Evolutionary conservation across 2,329 filamentous ascomycete species (phyloP).

Genomic region (Xylaria sp.): DNA sequence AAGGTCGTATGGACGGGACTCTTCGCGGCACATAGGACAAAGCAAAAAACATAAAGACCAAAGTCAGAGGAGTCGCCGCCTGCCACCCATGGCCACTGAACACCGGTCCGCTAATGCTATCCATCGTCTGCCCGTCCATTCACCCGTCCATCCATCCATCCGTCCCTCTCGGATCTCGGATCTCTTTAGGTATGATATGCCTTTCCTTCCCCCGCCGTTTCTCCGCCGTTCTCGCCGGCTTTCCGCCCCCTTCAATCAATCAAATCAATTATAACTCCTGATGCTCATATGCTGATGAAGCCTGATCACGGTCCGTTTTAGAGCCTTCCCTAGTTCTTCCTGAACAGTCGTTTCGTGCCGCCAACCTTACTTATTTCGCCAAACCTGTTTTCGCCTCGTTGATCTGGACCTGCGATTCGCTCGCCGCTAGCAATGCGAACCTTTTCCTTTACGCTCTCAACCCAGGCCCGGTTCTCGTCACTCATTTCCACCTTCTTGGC

Average conservation of each 20-base stretch:
- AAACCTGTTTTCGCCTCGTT: conserved; percentile 50
- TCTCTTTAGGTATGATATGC: not conserved
- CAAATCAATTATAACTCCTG: not conserved
- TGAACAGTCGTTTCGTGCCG: conserved; percentile 72
- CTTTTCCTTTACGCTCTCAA: conserved; percentile 80
- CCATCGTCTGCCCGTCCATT: not conserved
- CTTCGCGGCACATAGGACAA: not conserved
- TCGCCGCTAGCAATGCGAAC: conserved; percentile 72
- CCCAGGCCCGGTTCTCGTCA: conserved; percentile 76
- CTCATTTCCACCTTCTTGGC: conserved; percentile 67
- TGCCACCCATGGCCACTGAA: not conserved
- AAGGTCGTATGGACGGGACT: not conserved
- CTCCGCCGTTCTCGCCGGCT: not conserved
- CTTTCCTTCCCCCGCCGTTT: not conserved
- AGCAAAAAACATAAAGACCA: not conserved
- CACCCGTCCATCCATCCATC: no score
- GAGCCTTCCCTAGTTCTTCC: conserved; percentile 44
- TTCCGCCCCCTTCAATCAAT: not conserved
- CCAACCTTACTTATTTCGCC: conserved; percentile 74
- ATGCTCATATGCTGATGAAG: not conserved
- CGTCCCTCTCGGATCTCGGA: no score
- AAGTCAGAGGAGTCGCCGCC: not conserved
- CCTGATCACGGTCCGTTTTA: not conserved
- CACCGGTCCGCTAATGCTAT: not conserved
- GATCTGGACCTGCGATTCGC: conserved; percentile 39